phyloP scores from a whole-genome alignment of 1,139 yeast species.

The Debaryomyces subglobosus region DNA sequence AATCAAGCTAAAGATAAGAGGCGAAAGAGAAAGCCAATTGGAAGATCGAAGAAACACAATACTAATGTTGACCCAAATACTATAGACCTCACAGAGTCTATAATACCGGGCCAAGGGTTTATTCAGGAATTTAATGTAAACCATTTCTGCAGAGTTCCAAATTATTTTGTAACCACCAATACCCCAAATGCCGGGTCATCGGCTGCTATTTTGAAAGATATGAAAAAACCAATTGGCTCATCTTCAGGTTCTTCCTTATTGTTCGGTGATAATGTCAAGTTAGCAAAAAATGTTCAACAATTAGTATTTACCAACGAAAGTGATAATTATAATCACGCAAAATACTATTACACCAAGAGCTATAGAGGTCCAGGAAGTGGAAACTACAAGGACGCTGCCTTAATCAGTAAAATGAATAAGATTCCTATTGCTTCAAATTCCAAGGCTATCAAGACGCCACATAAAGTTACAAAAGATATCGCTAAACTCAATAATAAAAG shows the following conservation, averaged over 20 bases:
- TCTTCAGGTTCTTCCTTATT: slow-evolving; percentile 26
- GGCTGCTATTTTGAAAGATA: slow-evolving; percentile 13
- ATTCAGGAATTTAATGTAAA: slow-evolving; percentile 48
- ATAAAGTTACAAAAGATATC: slow-evolving; percentile 20
- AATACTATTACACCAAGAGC: slow-evolving; percentile 44
- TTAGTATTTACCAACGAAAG: slow-evolving; percentile 39
- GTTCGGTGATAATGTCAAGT: slow-evolving; percentile 28
- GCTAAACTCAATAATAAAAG: slow-evolving; percentile 22
- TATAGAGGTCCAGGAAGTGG: slow-evolving; percentile 54
- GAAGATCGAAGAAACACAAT: slow-evolving; percentile 35
- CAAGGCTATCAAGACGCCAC: slow-evolving; percentile 21
- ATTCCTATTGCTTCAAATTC: slow-evolving; percentile 23
- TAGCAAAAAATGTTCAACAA: slow-evolving; percentile 41
- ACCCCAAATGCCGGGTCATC: slow-evolving; percentile 12
- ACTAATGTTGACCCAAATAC: slow-evolving; percentile 43
- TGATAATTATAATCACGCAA: slow-evolving; percentile 37
- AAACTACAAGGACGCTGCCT: slow-evolving; percentile 49
- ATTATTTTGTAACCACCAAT: slow-evolving; percentile 41
- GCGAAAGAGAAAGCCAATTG: slow-evolving; percentile 29
- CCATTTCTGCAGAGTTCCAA: slow-evolving; percentile 48
- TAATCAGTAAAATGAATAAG: slow-evolving; percentile 43
- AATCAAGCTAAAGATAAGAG: slow-evolving; percentile 13
- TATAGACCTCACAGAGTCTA: slow-evolving; percentile 42
- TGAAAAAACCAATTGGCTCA: slow-evolving; percentile 19
- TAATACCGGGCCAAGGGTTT: slow-evolving; percentile 50